Base-by-base conservation (phyloP, 2,329 filamentous ascomycete genomes). In the Cryphonectria naterciae region DNA sequence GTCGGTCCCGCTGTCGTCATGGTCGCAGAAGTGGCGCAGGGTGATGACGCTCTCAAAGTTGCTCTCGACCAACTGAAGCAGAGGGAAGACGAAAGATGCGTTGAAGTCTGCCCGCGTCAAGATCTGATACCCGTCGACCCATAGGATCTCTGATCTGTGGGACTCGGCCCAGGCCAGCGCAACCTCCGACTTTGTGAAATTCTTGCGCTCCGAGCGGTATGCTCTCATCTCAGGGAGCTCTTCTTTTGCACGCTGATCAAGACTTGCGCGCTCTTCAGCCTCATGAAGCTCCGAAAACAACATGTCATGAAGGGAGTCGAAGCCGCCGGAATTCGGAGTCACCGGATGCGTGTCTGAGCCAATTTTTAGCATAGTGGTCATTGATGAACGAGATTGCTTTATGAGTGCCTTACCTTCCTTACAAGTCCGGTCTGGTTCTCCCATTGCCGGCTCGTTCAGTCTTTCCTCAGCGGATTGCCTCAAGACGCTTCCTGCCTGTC, bases 101-200 rank as follows among this genome's bases (percentile, higher is more conserved):
- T 68, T 52, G 39, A 68, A 68, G 35, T 54, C 25, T 49, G 52
- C 35, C 10, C 67, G 25, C 2, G 58, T 39, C 11, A 68, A 19
- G 28, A 64, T 22, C 46, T 68, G 25, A 19, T 64, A 46, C 15
- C 58, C 67, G 32, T 64, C 25, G 10, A 68, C 43, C 58, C 39
- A 68, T n/a, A 68, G 56, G 10, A 68, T n/a, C 22, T 68, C 61
- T 8, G 67, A 41, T 22, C 7, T 68, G 10, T 19, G 58, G 19
- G 58, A 68, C 37, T 64, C 58, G 7, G 67, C 67, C 58, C 58
- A 68, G 28, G 41, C 67, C 19, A 68, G 17, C n/a, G 58, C 39
- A 8, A 54, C 58, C n/a, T 68, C 54, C 5, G 43, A 63, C 49
- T 64, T 64, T 2, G 17, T 56, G 22, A 41, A 17, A 7, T 41